These are phyloP conservation scores for Talaromyces amestolkiae DNA, from an alignment of 2,329 filamentous ascomycete species.

Conservation along the genomic window DNA sequence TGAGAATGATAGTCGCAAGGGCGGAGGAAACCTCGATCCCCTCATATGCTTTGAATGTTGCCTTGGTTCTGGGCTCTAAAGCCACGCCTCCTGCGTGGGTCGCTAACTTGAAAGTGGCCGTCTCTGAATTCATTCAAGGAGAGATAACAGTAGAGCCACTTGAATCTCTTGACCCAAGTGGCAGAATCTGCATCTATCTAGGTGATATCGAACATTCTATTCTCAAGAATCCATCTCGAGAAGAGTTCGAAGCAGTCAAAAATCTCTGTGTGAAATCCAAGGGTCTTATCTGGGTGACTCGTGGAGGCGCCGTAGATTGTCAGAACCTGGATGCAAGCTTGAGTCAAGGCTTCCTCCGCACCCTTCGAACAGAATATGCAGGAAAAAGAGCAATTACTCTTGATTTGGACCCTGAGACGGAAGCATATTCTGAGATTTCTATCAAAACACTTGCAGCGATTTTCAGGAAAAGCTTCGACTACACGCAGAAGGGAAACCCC, in stretches of 20 bases:
- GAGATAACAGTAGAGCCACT: not conserved
- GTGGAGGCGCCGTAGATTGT: not conserved
- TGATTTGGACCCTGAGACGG: not conserved
- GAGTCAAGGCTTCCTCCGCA: not conserved
- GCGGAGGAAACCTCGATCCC: not conserved
- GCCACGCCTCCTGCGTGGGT: not conserved
- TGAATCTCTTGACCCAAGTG: not conserved
- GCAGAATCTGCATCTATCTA: not conserved
- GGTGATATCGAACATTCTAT: not conserved
- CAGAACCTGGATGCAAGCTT: not conserved
- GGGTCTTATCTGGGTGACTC: constrained; percentile 10
- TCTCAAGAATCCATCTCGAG: not conserved
- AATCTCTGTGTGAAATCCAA: not conserved
- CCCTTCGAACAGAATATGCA: not conserved
- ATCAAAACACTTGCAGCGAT: not conserved
- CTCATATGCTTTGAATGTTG: not conserved
- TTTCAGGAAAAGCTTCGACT: not conserved
- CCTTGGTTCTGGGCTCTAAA: not conserved
- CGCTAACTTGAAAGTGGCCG: not conserved
- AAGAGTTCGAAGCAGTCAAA: not conserved
- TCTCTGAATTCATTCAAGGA: not conserved
- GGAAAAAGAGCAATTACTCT: not conserved
- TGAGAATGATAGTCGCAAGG: not conserved
- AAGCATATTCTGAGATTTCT: not conserved
- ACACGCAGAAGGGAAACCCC: not conserved